phyloP scores from a whole-genome alignment of 176 grass and related monocot genomes.

The Melocanna baccifera region DNA sequence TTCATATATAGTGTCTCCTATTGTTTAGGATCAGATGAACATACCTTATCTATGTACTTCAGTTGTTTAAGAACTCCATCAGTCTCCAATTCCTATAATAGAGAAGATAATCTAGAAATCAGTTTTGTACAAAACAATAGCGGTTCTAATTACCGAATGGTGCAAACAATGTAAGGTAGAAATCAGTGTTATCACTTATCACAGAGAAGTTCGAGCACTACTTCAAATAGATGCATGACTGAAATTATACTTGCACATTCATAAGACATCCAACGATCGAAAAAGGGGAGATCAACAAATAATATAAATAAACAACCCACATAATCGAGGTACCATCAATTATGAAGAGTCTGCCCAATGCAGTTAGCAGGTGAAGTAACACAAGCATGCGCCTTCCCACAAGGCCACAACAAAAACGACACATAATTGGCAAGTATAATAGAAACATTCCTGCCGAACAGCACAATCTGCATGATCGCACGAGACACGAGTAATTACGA shows the following conservation, averaged over 20 bases:
- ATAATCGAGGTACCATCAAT: not conserved
- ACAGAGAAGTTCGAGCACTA: not conserved
- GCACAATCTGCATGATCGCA: constrained; percentile 81
- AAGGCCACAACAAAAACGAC: not conserved
- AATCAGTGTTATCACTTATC: not conserved
- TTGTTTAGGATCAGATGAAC: too few relatives aligned
- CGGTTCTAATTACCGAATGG: not conserved
- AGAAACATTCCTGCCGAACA: constrained; percentile 62
- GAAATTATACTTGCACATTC: constrained; percentile 18
- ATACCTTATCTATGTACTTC: too few relatives aligned
- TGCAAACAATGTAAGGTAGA: constrained; percentile 7
- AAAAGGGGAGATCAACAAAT: not conserved
- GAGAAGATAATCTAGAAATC: constrained; percentile 7
- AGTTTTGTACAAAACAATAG: constrained; percentile 3
- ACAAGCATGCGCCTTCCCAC: not conserved
- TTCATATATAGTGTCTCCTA: too few relatives aligned
- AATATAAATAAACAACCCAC: not conserved
- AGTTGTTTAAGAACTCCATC: too few relatives aligned
- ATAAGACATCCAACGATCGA: constrained; percentile 9
- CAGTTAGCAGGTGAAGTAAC: not conserved
- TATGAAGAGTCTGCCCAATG: constrained; percentile 5
- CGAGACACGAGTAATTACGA: too few relatives aligned
- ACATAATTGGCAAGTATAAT: not conserved
- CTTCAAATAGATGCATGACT: not conserved
- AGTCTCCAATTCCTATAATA: constrained; percentile 61